Evolutionary conservation across 495 filamentous ascomycete genomes (phyloP), one percentile per base, ranked within the genome.

Genomic region (Penicillium paxilli): DNA sequence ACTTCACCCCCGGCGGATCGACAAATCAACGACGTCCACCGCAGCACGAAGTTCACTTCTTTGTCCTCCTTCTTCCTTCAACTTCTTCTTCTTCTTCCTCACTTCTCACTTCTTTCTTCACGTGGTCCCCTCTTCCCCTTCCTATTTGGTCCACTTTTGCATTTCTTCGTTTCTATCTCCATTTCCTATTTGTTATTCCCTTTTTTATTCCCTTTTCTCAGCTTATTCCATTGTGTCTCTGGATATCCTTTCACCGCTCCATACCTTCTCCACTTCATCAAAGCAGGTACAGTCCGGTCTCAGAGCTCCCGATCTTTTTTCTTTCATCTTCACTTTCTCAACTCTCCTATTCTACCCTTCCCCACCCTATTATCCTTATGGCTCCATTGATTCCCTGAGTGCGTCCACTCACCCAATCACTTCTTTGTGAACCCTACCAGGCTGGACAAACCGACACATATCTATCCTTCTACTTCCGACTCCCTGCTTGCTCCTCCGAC

Each of bases 321-420:
- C 21, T 22, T 49, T 28, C 20, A 40, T 33, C 24, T 23, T 47
- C 21, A 42, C 16, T 2, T 14, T 32, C 17, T 26, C n/a, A 19
- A 42, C 16, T 2, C 30, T 32, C 17, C 25, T 19, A 19, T 38
- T 32, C 37, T 9, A 46, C 28, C 5, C 32, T 21, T 20, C 37
- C 28, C 16, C 28, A 21, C 41, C 42, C 23, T 28, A 9, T 40
- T 37, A 12, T 47, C 55, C 44, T 35, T 33, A 64, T 64, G 58
- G 62, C 58, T 50, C 47, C 44, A 16, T 33, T 50, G 1, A 50
- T 32, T 46, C 26, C 53, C 55, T 58, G 51, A 46, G 62, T 62
- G 51, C 58, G 58, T 35, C 54, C 52, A 52, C 55, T 64, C 58
- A 64, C 62, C 58, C 62, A 54, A 64, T 62, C 45, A 42, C 49